A percentile compares a stretch with the other conserved stretches of the same genome.
Conservation (phyloP, 345 rosid genomes). For the Tarenaya hassleriana region DNA sequence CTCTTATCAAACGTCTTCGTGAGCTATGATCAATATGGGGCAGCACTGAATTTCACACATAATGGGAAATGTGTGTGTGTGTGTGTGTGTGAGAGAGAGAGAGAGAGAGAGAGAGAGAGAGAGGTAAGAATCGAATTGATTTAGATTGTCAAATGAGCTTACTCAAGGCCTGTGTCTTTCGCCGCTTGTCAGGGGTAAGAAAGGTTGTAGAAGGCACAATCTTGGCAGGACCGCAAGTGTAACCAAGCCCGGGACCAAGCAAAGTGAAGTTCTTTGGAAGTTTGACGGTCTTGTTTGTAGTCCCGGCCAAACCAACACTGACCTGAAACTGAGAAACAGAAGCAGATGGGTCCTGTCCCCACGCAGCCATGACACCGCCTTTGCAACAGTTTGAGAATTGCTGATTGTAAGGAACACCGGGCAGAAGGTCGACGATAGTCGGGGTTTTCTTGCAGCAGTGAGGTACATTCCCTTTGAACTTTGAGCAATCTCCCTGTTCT, state of each 20-base stretch:
- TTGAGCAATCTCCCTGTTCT: constrained; percentile 95
- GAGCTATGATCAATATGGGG: too few species aligned
- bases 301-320: constrained; percentile 67
- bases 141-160: constrained; percentile 34
- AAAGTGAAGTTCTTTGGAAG: constrained; percentile 84
- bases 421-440: constrained; percentile 65
- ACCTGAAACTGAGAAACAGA: constrained; percentile 71
- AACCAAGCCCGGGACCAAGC: constrained; percentile 79
- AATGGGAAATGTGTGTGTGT: too few species aligned
- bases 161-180: constrained; percentile 81
- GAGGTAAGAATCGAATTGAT: too few species aligned
- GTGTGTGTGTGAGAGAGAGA: too few species aligned
- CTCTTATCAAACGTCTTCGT: too few species aligned
- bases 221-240: constrained; percentile 83
- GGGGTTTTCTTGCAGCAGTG: constrained; percentile 81
- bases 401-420: constrained; percentile 73
- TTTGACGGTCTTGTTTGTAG: constrained; percentile 75
- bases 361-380: constrained; percentile 71
- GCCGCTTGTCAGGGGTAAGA: constrained; percentile 50
- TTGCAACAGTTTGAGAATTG: constrained; percentile 82
- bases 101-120: too few species aligned
- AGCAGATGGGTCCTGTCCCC: constrained; percentile 75
- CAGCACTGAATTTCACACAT: too few species aligned
- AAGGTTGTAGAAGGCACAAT: constrained; percentile 61
- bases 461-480: constrained; percentile 76